phyloP scores from a whole-genome alignment of 441 rosid genomes.

The Aquilaria agallochum region DNA sequence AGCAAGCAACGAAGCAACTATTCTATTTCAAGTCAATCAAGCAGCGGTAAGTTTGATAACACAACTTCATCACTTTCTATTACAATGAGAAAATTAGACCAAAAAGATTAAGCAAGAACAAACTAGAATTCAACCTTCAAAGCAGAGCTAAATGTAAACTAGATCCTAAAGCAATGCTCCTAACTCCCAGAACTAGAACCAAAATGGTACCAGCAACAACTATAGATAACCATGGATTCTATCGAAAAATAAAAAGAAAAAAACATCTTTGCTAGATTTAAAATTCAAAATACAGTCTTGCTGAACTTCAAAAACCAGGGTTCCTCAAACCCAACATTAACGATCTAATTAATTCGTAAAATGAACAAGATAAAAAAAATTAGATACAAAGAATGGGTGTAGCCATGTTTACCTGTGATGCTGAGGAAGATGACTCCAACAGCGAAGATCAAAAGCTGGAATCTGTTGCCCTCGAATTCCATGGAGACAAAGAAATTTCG shows the following conservation, averaged over 20 bases:
- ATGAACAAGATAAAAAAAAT: background rate
- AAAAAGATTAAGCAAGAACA: no score
- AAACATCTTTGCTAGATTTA: background rate
- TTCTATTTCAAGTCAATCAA: no score
- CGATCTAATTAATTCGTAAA: background rate
- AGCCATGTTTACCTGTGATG: conserved; percentile 33
- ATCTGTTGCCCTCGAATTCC: conserved; percentile 41
- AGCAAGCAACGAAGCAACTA: no score
- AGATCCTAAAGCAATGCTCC: no score
- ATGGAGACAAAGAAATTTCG: conserved; percentile 6
- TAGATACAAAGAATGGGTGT: background rate
- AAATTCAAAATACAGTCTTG: background rate
- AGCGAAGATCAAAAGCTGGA: conserved; percentile 31
- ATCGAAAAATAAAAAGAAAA: background rate
- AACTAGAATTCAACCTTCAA: no score
- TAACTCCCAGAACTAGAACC: no score
- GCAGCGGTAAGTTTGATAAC: no score
- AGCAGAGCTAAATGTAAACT: no score
- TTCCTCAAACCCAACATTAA: background rate
- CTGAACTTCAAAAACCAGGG: background rate
- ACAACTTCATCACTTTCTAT: no score
- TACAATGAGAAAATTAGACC: no score
- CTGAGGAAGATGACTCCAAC: conserved; percentile 48
- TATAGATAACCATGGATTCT: background rate
- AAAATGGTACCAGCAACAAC: background rate